Percentiles rank a stretch among this genome's conserved stretches.
Conservation (phyloP, 345 rosid genomes). For the Melaleuca alternifolia region DNA sequence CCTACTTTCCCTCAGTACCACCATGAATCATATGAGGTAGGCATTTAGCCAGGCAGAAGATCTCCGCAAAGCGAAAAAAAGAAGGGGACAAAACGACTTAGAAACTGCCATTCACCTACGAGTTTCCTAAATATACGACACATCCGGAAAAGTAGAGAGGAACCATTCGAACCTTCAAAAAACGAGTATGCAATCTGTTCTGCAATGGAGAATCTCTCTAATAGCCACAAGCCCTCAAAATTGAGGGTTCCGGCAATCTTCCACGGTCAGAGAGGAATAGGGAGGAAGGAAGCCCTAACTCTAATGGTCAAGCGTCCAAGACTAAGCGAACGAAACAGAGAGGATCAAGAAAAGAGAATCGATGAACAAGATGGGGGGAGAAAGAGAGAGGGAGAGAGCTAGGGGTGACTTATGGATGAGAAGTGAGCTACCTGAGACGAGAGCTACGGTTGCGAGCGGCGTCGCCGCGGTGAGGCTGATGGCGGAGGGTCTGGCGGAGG, state of each 20-base stretch:
- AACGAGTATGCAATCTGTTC: background rate
- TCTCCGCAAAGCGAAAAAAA: background rate
- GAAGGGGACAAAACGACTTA: background rate
- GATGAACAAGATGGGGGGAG: background rate
- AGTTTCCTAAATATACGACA: background rate
- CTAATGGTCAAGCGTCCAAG: background rate
- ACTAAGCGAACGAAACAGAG: background rate
- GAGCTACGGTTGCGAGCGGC: background rate
- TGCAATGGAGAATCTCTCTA: background rate
- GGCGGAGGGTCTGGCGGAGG: background rate
- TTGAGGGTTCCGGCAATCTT: background rate
- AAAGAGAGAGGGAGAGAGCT: background rate
- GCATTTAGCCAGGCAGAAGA: background rate
- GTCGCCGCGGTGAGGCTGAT: background rate
- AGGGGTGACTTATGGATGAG: background rate
- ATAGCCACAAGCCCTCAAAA: rapidly evolving
- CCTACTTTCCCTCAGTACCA: background rate
- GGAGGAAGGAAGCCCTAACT: background rate
- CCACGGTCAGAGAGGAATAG: background rate
- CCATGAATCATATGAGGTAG: background rate
- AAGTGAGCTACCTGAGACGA: background rate
- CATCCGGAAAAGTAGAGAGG: background rate
- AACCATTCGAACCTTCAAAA: background rate
- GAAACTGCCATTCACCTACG: background rate
- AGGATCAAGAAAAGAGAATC: background rate